Base-by-base conservation (phyloP, 352 stramenopile species). In the Phytopythium vexans region DNA sequence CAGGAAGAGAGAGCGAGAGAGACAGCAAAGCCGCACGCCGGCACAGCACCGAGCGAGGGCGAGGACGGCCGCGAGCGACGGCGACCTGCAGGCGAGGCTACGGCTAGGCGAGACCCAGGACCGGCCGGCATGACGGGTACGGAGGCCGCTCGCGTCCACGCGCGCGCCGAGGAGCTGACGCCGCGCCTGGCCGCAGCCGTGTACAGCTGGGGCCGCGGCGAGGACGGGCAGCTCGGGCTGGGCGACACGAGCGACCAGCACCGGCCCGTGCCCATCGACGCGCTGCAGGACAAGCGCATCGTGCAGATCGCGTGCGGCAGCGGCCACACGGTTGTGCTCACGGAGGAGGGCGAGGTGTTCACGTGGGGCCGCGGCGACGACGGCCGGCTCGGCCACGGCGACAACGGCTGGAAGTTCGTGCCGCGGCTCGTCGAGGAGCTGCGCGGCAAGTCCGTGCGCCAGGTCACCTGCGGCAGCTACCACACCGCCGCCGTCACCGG, bases 321-420 rank as follows among this genome's bases (percentile, higher is more conserved):
- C 49, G 87, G 87, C 58, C 87, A 96, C 66, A 96, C 87, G 1
- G 87, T 95, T 54, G 86, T 96, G 35, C 83, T 96, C 54, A 91
- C 81, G 43, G 81, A 94, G 21, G 82, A 94, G 39, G 87, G 86
- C 41, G 77, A 94, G 52, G 88, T 97, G 43, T 95, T 88, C 66
- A 96, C 88, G 49, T 97, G 88, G 88, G 88, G 88, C 10, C 69
- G 88, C 31, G 90, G 90, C 2, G 80, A 95, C 55, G 89, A 97
- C 61, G 90, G 90, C 0, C 84, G 90, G 1, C 54, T 97, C 35
- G 90, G 90, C n/a, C 89, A 97, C 50, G 86, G 87, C 60, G 89
- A 97, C 62, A 98, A 98, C 69, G 93, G 93, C 45, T 98, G 94
- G 94, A 98, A 98, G 70, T 98, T 98, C 62, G 93, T 98, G n/a